Evolutionary conservation across 169 alveolate species (phyloP).

Genomic region (Cryptosporidium muris): DNA sequence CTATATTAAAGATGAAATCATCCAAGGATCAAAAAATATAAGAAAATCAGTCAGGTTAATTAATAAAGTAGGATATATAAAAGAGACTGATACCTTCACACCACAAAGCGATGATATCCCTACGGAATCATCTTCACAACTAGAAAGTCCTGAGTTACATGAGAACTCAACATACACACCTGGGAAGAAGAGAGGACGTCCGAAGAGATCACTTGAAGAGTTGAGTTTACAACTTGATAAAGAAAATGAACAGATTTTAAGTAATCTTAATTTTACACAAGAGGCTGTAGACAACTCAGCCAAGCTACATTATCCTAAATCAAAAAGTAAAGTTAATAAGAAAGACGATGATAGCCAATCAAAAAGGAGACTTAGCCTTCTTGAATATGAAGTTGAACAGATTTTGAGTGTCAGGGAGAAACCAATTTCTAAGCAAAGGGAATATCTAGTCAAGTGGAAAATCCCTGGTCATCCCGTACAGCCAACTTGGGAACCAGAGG

Average conservation of each 20-base stretch:
- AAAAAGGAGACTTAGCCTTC: constrained; percentile 12
- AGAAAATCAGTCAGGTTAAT: neutral
- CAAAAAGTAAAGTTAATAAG: neutral
- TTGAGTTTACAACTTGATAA: neutral
- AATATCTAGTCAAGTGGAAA: constrained; percentile 58
- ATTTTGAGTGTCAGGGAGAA: constrained; percentile 62
- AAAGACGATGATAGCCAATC: constrained; percentile 2
- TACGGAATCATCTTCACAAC: neutral
- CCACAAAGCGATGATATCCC: no score
- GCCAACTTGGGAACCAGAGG: constrained; percentile 72
- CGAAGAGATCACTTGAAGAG: no score
- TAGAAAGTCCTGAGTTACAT: neutral
- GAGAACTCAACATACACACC: no score
- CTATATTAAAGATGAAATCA: neutral
- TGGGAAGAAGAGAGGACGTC: no score
- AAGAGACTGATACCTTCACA: no score
- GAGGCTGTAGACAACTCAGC: no score
- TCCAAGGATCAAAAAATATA: neutral
- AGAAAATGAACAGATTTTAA: neutral
- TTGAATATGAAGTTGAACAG: constrained; percentile 69
- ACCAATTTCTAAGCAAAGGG: constrained; percentile 62
- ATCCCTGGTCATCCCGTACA: constrained; percentile 69
- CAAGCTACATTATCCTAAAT: no score
- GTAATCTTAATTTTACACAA: neutral
- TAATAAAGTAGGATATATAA: no score